These are phyloP conservation scores for Gleditsia sinensis DNA, from an alignment of 306 rosid genomes.

Conservation along the genomic window DNA sequence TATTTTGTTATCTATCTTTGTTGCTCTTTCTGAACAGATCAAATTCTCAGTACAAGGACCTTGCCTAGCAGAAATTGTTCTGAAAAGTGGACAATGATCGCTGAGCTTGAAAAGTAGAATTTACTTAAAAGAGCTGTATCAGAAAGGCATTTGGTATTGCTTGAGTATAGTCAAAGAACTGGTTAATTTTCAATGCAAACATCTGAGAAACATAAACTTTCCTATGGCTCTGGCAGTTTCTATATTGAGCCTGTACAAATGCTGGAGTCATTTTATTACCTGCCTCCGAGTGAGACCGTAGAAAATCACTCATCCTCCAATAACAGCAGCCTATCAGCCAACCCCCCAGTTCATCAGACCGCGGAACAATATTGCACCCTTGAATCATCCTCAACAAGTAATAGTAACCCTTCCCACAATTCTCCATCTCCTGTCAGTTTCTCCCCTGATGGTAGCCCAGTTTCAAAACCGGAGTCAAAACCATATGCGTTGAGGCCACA, in stretches of 20 bases:
- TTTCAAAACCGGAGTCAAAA: conserved; percentile 56
- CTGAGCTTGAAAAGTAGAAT: conserved; percentile 18
- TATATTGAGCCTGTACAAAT: conserved; percentile 50
- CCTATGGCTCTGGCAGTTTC: conserved; percentile 43
- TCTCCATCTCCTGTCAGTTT: conserved; percentile 59
- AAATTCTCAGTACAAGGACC: background rate
- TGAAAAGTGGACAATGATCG: conserved; percentile 26
- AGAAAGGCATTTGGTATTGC: conserved; percentile 9
- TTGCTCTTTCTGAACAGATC: conserved; percentile 50
- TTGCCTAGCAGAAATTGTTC: background rate
- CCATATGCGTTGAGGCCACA: conserved; percentile 36
- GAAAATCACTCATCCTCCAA: conserved; percentile 45
- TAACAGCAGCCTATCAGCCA: conserved; percentile 43
- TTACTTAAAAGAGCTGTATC: background rate
- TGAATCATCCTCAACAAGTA: conserved; percentile 59
- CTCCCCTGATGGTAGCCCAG: conserved; percentile 59
- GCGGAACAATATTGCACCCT: conserved; percentile 50
- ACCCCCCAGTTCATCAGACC: conserved; percentile 48
- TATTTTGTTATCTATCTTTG: conserved; percentile 25
- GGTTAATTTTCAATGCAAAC: conserved; percentile 47
- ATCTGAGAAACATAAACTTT: conserved; percentile 49
- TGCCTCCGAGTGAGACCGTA: conserved; percentile 40
- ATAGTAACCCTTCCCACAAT: conserved; percentile 43
- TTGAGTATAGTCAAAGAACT: conserved; percentile 20
- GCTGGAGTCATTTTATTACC: conserved; percentile 45